These are phyloP conservation scores for Nakazawaea populi DNA, from an alignment of 805 yeast species.

Conservation along the genomic window DNA sequence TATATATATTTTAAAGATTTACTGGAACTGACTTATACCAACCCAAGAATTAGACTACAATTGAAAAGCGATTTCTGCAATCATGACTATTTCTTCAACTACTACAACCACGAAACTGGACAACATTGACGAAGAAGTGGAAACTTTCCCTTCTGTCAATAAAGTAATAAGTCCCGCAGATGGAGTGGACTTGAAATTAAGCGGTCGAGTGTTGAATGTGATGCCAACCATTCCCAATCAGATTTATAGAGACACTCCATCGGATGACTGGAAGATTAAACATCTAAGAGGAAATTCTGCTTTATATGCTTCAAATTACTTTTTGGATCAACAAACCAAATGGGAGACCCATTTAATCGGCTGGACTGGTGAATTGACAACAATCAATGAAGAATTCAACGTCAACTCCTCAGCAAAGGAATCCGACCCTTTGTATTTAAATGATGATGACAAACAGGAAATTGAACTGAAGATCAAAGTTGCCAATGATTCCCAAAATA, in stretches of 20 bases:
- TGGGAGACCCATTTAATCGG: constrained; percentile 90
- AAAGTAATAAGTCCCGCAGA: constrained; percentile 11
- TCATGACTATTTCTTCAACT: neutral
- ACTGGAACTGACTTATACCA: too few relatives aligned
- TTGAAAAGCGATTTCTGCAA: neutral
- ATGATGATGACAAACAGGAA: constrained; percentile 45
- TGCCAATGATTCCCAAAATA: constrained; percentile 40
- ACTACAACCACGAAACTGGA: too few relatives aligned
- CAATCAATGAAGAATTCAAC: constrained; percentile 14
- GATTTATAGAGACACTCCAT: constrained; percentile 36
- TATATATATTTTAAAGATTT: too few relatives aligned
- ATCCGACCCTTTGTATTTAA: constrained; percentile 54
- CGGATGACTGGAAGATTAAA: constrained; percentile 48
- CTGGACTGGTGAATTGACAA: constrained; percentile 88
- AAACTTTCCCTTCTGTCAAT: constrained; percentile 20
- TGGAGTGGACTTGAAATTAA: constrained; percentile 29
- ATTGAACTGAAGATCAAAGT: constrained; percentile 42
- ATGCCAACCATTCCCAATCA: constrained; percentile 66
- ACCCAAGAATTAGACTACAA: neutral
- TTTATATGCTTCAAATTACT: constrained; percentile 66
- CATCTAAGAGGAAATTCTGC: constrained; percentile 82
- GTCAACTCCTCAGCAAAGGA: constrained; percentile 10
- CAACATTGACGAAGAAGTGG: constrained; percentile 14
- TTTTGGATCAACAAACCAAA: constrained; percentile 54
- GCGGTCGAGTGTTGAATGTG: constrained; percentile 65